Evolutionary conservation across 108 stramenopile genomes (phyloP).

Genomic region (Bacterosira constricta): DNA sequence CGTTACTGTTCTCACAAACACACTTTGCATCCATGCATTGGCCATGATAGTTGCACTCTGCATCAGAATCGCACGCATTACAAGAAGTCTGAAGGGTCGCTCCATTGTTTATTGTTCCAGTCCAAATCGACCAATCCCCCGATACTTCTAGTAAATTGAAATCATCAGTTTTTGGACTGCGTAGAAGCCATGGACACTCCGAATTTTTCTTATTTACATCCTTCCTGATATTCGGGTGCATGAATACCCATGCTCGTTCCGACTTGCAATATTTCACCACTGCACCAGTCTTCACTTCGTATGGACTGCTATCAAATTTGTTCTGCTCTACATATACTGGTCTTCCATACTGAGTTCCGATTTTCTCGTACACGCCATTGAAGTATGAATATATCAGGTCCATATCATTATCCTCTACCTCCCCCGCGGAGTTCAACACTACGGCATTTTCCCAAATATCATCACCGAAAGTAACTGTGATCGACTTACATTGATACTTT

Average conservation of each 20-base stretch:
- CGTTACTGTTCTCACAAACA: too few species aligned
- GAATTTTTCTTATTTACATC: background rate
- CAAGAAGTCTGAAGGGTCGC: background rate
- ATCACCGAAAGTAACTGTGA: slow-evolving; percentile 16
- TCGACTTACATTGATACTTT: slow-evolving; percentile 2
- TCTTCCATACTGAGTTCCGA: slow-evolving; percentile 18
- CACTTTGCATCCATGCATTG: too few species aligned
- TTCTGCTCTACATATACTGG: slow-evolving; percentile 33
- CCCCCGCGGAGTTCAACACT: background rate
- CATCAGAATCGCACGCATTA: too few species aligned
- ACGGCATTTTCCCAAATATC: slow-evolving; percentile 37
- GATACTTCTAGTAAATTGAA: slow-evolving; percentile 19
- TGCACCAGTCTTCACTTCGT: slow-evolving; percentile 11
- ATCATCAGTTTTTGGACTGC: slow-evolving; percentile 14
- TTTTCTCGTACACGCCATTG: slow-evolving; percentile 33
- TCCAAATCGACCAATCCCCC: slow-evolving; percentile 37
- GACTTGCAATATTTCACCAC: slow-evolving; percentile 30
- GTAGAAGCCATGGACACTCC: slow-evolving; percentile 33
- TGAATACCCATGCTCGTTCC: slow-evolving; percentile 36
- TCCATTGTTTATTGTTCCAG: background rate
- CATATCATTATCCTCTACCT: background rate
- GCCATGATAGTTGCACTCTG: too few species aligned
- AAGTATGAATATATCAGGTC: slow-evolving; percentile 39
- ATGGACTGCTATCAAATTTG: slow-evolving; percentile 8
- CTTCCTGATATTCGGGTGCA: slow-evolving; percentile 17